Base-by-base conservation (phyloP, 2,329 filamentous ascomycete species). In the Beauveria australis region DNA sequence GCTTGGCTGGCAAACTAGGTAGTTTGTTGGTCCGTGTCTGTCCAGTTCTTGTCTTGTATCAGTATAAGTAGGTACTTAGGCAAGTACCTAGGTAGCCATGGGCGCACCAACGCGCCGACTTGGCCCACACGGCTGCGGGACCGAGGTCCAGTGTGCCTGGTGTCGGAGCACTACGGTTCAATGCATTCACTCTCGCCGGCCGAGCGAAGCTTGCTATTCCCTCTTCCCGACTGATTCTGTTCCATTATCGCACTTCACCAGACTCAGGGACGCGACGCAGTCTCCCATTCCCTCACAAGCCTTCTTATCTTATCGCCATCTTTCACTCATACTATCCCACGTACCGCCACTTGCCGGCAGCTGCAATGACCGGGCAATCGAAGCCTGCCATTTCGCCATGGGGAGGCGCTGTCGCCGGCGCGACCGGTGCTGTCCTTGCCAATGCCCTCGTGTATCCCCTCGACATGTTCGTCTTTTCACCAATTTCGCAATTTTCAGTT, bases 401-500 rank as follows among this genome's bases (percentile, higher is more conserved):
- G 93, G 93, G 92, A 59, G 88, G 88, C 71, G 94, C 94, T 59
- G 86, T 96, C 66, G 93, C 94, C 64, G 94, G 94, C 69, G 91
- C 94, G 57, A 90, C 91, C 22, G 94, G 94, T 63, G 94, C 94
- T 52, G 91, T 97, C 43, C 81, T 99, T 62, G 94, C 94, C 62
- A 99, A 99, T 79, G 89, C 92, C 49, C 78, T 97, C 64, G 93
- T 97, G 61, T 99, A 99, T 75, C 94, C 94, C 52, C 81, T 99
- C 63, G 94, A 99, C 76, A 92, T 99, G 92, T 96, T 80, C 79
- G 89, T 77, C 46, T 51, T 28, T 57, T 62, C 5, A 51, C 60
- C 52, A 40, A 54, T 63, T n/a, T 49, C 61, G 48, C 33, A 19
- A 26, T 16, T 58, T 14, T 33, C n/a, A 16, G 28, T 61, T 59